These are phyloP conservation scores for Epicoccum nigrum DNA, from an alignment of 2,329 filamentous ascomycete genomes.

Conservation along the genomic window DNA sequence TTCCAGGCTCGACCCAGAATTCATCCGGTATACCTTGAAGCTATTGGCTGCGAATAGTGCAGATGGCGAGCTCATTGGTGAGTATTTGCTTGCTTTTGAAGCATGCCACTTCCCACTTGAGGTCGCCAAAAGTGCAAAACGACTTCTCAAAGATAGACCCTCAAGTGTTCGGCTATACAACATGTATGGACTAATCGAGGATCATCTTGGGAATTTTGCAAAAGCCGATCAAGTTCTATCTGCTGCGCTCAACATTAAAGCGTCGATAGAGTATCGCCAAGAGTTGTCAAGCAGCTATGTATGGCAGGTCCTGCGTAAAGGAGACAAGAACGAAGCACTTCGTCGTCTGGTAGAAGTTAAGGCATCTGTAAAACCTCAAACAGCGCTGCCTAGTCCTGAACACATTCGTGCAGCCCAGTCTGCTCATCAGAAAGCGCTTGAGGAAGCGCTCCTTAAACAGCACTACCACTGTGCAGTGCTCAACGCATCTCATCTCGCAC, in stretches of 20 bases:
- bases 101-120: slow-evolving; percentile 58
- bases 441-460: slow-evolving; percentile 60
- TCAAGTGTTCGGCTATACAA: slow-evolving; percentile 75
- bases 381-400: slow-evolving; percentile 2
- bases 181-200: slow-evolving; percentile 77
- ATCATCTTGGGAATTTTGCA: slow-evolving; percentile 60
- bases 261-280: slow-evolving; percentile 56
- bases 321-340: slow-evolving; percentile 43
- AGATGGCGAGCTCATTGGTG: slow-evolving; percentile 60
- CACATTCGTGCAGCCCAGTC: not conserved
- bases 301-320: slow-evolving; percentile 67
- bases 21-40: slow-evolving; percentile 54
- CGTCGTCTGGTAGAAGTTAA: slow-evolving; percentile 43
- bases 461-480: slow-evolving; percentile 55
- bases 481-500: slow-evolving; percentile 66
- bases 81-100: slow-evolving; percentile 74
- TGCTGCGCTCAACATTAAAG: slow-evolving; percentile 67
- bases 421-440: slow-evolving; percentile 43
- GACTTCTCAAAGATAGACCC: slow-evolving; percentile 71
- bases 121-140: slow-evolving; percentile 74
- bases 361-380: not conserved
- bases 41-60: slow-evolving; percentile 57
- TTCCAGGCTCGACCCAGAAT: slow-evolving; percentile 19
- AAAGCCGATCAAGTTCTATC: slow-evolving; percentile 69
- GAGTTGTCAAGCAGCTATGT: slow-evolving; percentile 65